Percentiles rank a stretch among this genome's conserved stretches.
phyloP scores from a whole-genome alignment of 176 grass and related monocot species.

The Oryza rufipogon region DNA sequence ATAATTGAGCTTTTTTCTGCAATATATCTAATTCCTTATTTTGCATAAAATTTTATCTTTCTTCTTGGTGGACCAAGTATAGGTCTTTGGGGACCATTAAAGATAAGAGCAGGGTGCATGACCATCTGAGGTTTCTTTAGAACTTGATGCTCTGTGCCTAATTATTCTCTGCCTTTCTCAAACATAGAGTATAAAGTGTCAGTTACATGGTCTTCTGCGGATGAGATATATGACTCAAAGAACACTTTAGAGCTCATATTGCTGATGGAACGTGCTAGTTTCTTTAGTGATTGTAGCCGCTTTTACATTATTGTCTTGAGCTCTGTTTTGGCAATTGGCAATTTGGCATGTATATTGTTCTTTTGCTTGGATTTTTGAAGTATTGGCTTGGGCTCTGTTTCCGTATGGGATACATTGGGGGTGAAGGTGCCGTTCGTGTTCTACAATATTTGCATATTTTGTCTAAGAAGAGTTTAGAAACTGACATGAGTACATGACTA shows the following conservation, averaged over 20 bases:
- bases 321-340: slow-evolving; percentile 23
- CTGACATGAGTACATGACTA: neutral
- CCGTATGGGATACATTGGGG: neutral
- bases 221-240: slow-evolving; percentile 25
- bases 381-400: neutral
- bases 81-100: slow-evolving; percentile 15
- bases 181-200: slow-evolving; percentile 17
- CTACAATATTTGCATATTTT: neutral
- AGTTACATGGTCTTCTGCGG: slow-evolving; percentile 15
- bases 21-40: slow-evolving; percentile 12
- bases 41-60: neutral
- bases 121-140: slow-evolving; percentile 15
- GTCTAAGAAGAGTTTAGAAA: neutral
- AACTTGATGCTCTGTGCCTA: neutral
- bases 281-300: neutral
- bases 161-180: neutral
- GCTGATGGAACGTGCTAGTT: neutral
- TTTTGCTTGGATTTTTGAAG: slow-evolving; percentile 21
- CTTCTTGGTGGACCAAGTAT: slow-evolving; percentile 11
- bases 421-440: neutral
- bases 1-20: neutral
- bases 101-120: neutral
- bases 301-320: slow-evolving; percentile 10
- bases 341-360: slow-evolving; percentile 7
- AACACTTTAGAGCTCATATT: slow-evolving; percentile 7